Evolutionary conservation across 2,329 filamentous ascomycete species (phyloP).

Genomic region (Xylariomycetidae sp.): DNA sequence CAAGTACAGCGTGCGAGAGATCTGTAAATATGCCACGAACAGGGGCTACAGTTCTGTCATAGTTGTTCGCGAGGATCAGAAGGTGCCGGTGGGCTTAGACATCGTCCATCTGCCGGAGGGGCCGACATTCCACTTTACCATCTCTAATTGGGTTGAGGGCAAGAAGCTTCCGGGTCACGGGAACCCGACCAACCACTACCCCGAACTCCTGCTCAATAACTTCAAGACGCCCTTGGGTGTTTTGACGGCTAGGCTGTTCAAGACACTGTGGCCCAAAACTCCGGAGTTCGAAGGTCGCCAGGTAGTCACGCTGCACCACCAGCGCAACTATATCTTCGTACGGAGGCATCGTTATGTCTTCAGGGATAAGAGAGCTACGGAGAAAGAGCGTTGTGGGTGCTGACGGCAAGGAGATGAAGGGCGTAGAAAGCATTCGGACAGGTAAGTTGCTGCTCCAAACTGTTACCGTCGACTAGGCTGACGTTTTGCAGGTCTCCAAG

Average conservation of each 20-base stretch:
- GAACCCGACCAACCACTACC: conserved; percentile 83
- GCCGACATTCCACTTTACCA: conserved; percentile 82
- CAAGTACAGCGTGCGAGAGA: conserved; percentile 90
- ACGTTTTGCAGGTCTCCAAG: conserved; percentile 62
- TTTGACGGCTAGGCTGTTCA: conserved; percentile 79
- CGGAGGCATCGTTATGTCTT: conserved; percentile 88
- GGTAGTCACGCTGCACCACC: conserved; percentile 89
- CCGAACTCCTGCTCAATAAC: conserved; percentile 86
- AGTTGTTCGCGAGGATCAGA: conserved; percentile 83
- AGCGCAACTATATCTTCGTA: conserved; percentile 91
- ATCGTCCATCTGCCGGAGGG: conserved; percentile 78
- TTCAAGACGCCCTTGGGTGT: conserved; percentile 91
- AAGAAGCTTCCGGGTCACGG: conserved; percentile 83
- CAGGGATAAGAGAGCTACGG: conserved; percentile 76
- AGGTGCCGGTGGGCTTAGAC: conserved; percentile 74
- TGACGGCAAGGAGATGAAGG: conserved; percentile 77
- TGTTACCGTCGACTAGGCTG: conserved; percentile 8
- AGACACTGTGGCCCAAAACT: conserved; percentile 68
- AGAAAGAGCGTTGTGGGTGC: conserved; percentile 78
- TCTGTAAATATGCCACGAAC: conserved; percentile 76
- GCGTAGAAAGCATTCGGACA: conserved; percentile 77
- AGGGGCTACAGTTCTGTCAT: conserved; percentile 78
- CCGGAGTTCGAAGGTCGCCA: conserved; percentile 83
- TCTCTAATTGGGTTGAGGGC: conserved; percentile 86
- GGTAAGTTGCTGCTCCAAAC: conserved; percentile 13